A percentile compares a stretch with the other conserved stretches of the same genome.
Evolutionary conservation across 2,329 filamentous ascomycete species (phyloP).

Genomic region (Diplocarpon rosae): DNA sequence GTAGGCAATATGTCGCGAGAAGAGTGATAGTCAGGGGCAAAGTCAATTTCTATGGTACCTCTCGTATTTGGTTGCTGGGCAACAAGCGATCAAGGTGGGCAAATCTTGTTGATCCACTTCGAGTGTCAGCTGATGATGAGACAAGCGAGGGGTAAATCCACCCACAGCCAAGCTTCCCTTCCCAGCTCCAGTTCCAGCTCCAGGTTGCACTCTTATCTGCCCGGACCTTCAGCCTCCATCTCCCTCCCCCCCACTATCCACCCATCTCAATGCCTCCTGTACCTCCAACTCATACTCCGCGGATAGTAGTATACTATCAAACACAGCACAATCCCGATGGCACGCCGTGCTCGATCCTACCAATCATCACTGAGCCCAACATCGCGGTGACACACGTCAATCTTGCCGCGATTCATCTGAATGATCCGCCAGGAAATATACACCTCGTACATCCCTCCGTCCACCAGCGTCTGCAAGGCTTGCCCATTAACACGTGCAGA

Average conservation of each 20-base stretch:
- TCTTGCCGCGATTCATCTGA: conserved; percentile 76
- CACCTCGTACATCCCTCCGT: conserved; percentile 45
- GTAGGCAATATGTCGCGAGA: too few relatives aligned
- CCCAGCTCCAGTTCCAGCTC: too few relatives aligned
- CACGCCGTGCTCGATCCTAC: conserved; percentile 49
- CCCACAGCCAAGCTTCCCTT: too few relatives aligned
- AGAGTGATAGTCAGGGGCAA: too few relatives aligned
- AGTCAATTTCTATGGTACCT: too few relatives aligned
- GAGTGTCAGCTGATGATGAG: too few relatives aligned
- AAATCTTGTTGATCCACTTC: too few relatives aligned
- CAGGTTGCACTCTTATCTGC: too few relatives aligned
- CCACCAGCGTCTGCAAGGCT: conserved; percentile 62
- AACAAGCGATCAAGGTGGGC: too few relatives aligned
- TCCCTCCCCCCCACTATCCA: neutral
- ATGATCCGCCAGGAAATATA: conserved; percentile 44
- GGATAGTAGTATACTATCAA: conserved; percentile 50
- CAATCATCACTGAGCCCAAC: conserved; percentile 34
- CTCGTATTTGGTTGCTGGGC: too few relatives aligned
- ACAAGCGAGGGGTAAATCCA: too few relatives aligned
- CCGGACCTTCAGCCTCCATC: neutral
- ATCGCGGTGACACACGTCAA: conserved; percentile 71
- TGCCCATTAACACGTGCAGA: conserved; percentile 41
- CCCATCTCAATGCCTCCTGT: neutral
- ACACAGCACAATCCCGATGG: conserved; percentile 45
- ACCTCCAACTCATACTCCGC: conserved; percentile 9